phyloP scores from a whole-genome alignment of 495 filamentous ascomycete species.

The Penicillium verhagenii region DNA sequence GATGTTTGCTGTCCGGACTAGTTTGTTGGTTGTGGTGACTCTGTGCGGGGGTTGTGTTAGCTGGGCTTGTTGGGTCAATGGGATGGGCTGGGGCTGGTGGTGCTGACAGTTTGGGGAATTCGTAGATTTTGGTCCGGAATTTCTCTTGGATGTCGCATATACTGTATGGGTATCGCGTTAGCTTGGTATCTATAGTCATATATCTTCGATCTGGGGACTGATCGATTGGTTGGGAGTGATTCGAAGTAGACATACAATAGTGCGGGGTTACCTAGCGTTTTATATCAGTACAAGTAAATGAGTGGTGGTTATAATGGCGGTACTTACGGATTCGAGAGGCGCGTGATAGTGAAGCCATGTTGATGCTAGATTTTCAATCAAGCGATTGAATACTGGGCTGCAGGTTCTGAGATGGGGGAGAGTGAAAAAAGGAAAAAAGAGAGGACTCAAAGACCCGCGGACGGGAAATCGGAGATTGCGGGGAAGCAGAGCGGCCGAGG shows the following conservation, averaged over 20 bases:
- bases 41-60: conserved; percentile 9
- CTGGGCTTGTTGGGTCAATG: not conserved
- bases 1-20: conserved; percentile 47
- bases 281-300: conserved; percentile 16
- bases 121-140: conserved; percentile 77
- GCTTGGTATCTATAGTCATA: not conserved
- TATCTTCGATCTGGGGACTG: no score
- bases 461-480: conserved; percentile 19
- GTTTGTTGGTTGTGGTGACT: conserved; percentile 40
- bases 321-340: conserved; percentile 37
- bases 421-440: not conserved
- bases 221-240: not conserved
- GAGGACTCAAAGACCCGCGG: not conserved
- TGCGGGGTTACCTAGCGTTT: conserved; percentile 59
- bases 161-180: conserved; percentile 42
- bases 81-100: not conserved
- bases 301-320: not conserved
- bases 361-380: no score
- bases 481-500: conserved; percentile 21
- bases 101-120: conserved; percentile 75
- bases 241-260: conserved; percentile 56
- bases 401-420: not conserved
- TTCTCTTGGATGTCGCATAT: conserved; percentile 96
- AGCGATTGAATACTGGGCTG: not conserved
- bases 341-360: conserved; percentile 32